phyloP scores from a whole-genome alignment of 2,329 filamentous ascomycete species.

The Cadophora luteo-olivacea region DNA sequence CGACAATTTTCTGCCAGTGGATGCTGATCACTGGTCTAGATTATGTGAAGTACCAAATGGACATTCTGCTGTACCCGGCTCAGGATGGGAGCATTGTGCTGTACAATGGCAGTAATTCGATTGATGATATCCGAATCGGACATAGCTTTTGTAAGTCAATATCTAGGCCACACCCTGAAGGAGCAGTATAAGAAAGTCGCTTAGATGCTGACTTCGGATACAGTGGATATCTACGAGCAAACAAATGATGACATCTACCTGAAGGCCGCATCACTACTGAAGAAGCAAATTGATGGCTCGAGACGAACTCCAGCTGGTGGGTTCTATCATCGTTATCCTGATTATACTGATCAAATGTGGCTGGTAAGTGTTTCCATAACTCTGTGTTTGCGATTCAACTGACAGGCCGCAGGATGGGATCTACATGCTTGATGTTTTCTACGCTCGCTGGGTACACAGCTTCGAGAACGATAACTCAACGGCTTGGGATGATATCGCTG shows the following conservation, averaged over 20 bases:
- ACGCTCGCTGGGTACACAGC: not conserved
- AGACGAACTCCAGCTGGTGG: not conserved
- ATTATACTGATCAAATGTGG: not conserved
- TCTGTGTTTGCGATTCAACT: too few species aligned
- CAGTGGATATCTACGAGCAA: not conserved
- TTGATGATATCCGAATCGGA: not conserved
- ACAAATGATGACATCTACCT: not conserved
- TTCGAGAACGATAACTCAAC: not conserved
- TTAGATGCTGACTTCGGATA: not conserved
- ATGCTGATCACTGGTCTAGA: not conserved
- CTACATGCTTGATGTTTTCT: not conserved
- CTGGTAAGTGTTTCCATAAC: too few species aligned
- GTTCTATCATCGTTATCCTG: not conserved
- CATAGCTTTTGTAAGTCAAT: not conserved
- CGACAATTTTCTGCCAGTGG: too few species aligned
- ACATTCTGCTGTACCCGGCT: not conserved
- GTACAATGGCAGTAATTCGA: not conserved
- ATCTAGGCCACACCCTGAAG: too few species aligned
- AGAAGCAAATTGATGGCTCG: not conserved
- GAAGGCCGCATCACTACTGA: not conserved
- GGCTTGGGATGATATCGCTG: not conserved
- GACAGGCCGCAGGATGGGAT: not conserved
- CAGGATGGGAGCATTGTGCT: not conserved
- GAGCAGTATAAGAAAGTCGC: too few species aligned
- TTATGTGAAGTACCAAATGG: not conserved